Evolutionary conservation across 2,329 filamentous ascomycete species (phyloP).

Genomic region (Neonectria hederae): DNA sequence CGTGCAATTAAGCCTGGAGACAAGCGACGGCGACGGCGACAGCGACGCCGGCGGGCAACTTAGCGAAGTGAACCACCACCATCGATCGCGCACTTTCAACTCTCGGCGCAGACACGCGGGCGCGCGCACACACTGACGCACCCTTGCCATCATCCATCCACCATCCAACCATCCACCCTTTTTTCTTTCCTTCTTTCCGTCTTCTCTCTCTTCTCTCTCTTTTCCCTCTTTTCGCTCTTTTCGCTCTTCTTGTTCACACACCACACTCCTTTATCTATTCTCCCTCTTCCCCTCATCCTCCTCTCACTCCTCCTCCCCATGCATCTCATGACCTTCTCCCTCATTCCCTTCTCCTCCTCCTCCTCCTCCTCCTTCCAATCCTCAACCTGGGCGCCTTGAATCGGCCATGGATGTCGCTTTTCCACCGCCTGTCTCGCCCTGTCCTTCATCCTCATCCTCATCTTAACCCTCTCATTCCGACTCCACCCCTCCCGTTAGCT

Average conservation of each 20-base stretch:
- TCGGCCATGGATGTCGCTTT: slow-evolving; percentile 3
- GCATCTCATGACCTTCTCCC: not conserved
- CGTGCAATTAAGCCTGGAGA: too few relatives aligned
- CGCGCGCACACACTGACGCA: not conserved
- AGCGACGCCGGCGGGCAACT: too few relatives aligned
- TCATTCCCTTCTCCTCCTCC: not conserved
- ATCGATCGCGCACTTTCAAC: not conserved
- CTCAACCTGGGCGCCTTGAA: not conserved
- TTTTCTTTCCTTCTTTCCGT: slow-evolving; percentile 21
- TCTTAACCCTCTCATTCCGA: not conserved
- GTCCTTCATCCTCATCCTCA: not conserved
- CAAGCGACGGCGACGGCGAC: too few relatives aligned
- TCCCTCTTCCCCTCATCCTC: slow-evolving; percentile 12
- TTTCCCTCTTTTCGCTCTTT: not conserved
- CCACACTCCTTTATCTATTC: slow-evolving; percentile 13
- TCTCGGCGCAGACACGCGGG: not conserved
- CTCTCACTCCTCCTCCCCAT: not conserved
- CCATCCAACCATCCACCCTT: not conserved
- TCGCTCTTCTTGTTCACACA: slow-evolving; percentile 1
- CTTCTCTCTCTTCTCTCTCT: slow-evolving; percentile 9
- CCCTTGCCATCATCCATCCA: not conserved
- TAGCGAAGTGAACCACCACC: too few relatives aligned
- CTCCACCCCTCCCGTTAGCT: not conserved
- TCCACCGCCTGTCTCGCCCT: not conserved
- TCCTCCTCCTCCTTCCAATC: not conserved